phyloP scores from a whole-genome alignment of 768 basidiomycete species.

The Dentipellis sp. region DNA sequence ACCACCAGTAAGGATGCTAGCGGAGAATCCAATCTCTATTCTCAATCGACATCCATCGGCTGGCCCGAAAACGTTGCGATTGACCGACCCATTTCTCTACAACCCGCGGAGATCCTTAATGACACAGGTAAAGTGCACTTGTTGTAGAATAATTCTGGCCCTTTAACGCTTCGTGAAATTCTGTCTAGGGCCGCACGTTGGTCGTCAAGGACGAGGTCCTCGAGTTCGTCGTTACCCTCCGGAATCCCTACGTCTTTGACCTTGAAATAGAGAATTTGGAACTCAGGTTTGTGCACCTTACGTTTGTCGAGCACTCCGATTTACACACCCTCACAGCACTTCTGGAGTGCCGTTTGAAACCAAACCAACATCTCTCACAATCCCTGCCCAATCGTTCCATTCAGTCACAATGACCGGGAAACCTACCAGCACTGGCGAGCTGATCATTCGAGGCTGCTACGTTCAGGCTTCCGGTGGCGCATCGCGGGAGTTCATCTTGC shows the following conservation, averaged over 20 bases:
- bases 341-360: constrained; percentile 72
- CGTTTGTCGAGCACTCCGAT: neutral
- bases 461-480: constrained; percentile 70
- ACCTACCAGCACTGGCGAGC: constrained; percentile 52
- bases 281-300: constrained; percentile 49
- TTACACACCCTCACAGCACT: constrained; percentile 42
- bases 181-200: constrained; percentile 41
- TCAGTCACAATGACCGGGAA: constrained; percentile 62
- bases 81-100: constrained; percentile 81
- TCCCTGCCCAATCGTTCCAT: constrained; percentile 72
- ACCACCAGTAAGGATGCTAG: constrained; percentile 58
- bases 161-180: neutral
- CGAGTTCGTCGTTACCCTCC: constrained; percentile 77
- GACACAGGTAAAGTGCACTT: constrained; percentile 39
- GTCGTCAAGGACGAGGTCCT: constrained; percentile 78
- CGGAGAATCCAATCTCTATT: constrained; percentile 60
- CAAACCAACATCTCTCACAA: constrained; percentile 46
- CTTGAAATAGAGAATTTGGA: constrained; percentile 77
- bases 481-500: constrained; percentile 64
- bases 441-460: constrained; percentile 70
- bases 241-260: constrained; percentile 90
- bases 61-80: constrained; percentile 30
- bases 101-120: constrained; percentile 67
- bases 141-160: neutral
- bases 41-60: constrained; percentile 33